phyloP scores from a whole-genome alignment of 129 eudicot genomes.

The Ambrosia trifida region DNA sequence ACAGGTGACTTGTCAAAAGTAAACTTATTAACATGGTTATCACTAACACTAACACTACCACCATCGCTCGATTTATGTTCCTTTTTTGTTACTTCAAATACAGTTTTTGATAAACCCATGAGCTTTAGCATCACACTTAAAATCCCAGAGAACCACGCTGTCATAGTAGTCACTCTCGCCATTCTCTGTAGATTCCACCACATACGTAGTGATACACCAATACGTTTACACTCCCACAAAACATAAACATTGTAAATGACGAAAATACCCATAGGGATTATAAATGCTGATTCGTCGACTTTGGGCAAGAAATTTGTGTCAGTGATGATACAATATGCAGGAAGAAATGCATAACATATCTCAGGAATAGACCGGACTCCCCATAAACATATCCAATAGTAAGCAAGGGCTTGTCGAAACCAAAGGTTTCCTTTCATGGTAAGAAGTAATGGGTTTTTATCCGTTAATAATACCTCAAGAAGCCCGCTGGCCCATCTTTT shows the following conservation, averaged over 20 bases:
- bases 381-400: slow-evolving; percentile 38
- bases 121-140: slow-evolving; percentile 36
- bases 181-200: slow-evolving; percentile 66
- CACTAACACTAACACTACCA: background rate
- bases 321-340: slow-evolving; percentile 45
- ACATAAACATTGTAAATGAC: slow-evolving; percentile 4
- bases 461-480: slow-evolving; percentile 38
- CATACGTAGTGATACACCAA: slow-evolving; percentile 35
- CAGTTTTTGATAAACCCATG: slow-evolving; percentile 36
- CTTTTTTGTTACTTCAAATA: slow-evolving; percentile 55
- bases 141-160: slow-evolving; percentile 44
- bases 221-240: no score
- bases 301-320: slow-evolving; percentile 45
- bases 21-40: slow-evolving; percentile 33
- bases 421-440: slow-evolving; percentile 39
- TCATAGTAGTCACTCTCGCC: slow-evolving; percentile 35
- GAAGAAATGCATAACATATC: slow-evolving; percentile 41
- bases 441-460: slow-evolving; percentile 34
- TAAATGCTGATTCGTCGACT: slow-evolving; percentile 35
- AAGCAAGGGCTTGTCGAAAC: slow-evolving; percentile 55
- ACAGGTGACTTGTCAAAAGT: slow-evolving; percentile 15
- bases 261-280: slow-evolving; percentile 29
- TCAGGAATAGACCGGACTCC: slow-evolving; percentile 45
- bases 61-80: slow-evolving; percentile 25
- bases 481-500: slow-evolving; percentile 38